Evolutionary conservation across 768 basidiomycete genomes (phyloP).

Genomic region (Kwoniella newhampshirensis): DNA sequence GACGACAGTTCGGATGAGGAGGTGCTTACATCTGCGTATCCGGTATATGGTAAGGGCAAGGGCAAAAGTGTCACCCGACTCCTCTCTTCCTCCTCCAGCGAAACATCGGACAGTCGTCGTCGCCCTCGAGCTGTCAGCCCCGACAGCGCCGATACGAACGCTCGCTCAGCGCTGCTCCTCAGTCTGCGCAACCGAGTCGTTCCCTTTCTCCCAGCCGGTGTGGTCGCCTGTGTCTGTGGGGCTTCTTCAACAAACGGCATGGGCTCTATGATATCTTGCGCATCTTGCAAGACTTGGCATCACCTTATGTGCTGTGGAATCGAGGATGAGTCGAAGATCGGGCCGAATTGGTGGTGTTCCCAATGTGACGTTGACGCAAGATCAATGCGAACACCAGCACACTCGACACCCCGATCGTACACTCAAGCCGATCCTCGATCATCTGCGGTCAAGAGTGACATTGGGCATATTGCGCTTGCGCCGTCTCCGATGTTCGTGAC

Average conservation of each 20-base stretch:
- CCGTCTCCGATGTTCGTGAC: constrained; percentile 43
- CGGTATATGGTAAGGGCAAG: constrained; percentile 25
- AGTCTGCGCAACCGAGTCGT: constrained; percentile 31
- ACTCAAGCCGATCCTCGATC: constrained; percentile 39
- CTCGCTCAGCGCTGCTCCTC: constrained; percentile 35
- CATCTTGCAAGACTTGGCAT: constrained; percentile 43
- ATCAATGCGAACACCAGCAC: constrained; percentile 27
- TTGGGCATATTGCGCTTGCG: constrained; percentile 39
- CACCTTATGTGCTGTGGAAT: constrained; percentile 41
- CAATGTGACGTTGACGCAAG: constrained; percentile 19
- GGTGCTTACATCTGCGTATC: constrained; percentile 5
- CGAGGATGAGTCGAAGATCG: constrained; percentile 31
- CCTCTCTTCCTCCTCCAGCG: constrained; percentile 13
- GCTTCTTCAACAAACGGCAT: constrained; percentile 22
- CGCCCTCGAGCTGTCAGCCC: background rate
- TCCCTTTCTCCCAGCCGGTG: constrained; percentile 23
- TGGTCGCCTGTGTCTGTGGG: constrained; percentile 37
- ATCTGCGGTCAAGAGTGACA: constrained; percentile 37
- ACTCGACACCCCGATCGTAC: constrained; percentile 25
- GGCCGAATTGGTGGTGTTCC: constrained; percentile 42
- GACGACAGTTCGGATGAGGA: constrained; percentile 43
- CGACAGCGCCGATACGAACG: constrained; percentile 27
- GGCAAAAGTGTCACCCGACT: constrained; percentile 37
- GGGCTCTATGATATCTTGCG: constrained; percentile 39
- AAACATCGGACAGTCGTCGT: background rate